These are phyloP conservation scores for Magnaporthiopsis rhizophila DNA, from an alignment of 2,329 filamentous ascomycete genomes.

Conservation along the genomic window DNA sequence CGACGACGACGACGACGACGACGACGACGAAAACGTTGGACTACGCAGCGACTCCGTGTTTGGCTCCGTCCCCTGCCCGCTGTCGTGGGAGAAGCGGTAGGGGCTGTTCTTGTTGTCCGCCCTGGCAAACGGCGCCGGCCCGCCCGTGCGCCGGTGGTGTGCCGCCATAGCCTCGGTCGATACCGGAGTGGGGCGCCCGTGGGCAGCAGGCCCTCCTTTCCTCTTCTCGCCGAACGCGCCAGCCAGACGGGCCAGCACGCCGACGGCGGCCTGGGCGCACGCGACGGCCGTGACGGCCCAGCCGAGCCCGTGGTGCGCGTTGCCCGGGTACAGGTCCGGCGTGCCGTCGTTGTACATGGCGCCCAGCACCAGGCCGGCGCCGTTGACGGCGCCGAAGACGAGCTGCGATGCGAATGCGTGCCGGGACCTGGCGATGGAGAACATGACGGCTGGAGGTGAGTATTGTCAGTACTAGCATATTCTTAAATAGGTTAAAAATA, in stretches of 20 bases:
- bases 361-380: constrained; percentile 54
- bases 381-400: constrained; percentile 55
- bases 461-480: no score
- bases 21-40: constrained; percentile 52
- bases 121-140: constrained; percentile 9
- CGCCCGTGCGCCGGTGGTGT: constrained; percentile 35
- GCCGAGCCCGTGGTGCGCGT: constrained; percentile 80
- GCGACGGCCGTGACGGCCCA: constrained; percentile 75
- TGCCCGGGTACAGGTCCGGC: constrained; percentile 78
- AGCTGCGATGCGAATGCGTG: constrained; percentile 64
- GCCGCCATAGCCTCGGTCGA: constrained; percentile 47
- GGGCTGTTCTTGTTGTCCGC: constrained; percentile 18
- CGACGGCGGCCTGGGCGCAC: constrained; percentile 61
- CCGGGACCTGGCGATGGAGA: constrained; percentile 73
- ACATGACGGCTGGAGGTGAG: constrained; percentile 76
- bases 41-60: constrained; percentile 60
- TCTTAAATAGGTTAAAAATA: no score
- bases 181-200: constrained; percentile 58
- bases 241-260: constrained; percentile 54
- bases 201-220: no score
- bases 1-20: constrained; percentile 41
- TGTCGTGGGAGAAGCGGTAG: constrained; percentile 61
- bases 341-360: constrained; percentile 72
- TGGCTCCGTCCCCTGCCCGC: constrained; percentile 66
- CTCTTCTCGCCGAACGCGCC: constrained; percentile 27